These are phyloP conservation scores for Nitzschia sp. DNA, from an alignment of 108 stramenopile genomes.

Conservation along the genomic window DNA sequence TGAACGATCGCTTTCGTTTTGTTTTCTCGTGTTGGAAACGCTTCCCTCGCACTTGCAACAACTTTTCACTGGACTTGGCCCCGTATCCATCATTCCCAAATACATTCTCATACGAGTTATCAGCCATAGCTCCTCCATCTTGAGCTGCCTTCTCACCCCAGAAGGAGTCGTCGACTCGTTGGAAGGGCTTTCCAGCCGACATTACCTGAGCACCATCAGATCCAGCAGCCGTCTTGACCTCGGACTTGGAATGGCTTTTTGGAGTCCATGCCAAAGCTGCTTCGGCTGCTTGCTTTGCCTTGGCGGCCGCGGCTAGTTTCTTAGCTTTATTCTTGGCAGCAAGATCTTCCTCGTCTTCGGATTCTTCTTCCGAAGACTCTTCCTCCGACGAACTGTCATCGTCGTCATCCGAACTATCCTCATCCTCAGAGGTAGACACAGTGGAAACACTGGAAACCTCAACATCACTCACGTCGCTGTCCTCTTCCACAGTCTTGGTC, in stretches of 20 bases:
- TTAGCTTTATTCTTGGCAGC: conserved; percentile 45
- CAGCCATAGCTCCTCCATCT: conserved; percentile 89
- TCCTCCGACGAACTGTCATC: conserved; percentile 33
- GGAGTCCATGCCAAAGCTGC: conserved; percentile 84
- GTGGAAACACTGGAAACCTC: conserved; percentile 88
- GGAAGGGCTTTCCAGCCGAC: conserved; percentile 87
- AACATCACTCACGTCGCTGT: conserved; percentile 78
- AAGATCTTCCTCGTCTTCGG: conserved; percentile 38
- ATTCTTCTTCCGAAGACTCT: conserved; percentile 29
- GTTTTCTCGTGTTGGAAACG: conserved; percentile 99
- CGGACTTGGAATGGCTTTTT: conserved; percentile 49
- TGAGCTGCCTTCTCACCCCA: conserved; percentile 90
- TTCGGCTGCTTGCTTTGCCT: conserved; percentile 77
- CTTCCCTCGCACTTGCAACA: conserved; percentile 93
- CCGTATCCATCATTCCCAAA: conserved; percentile 97
- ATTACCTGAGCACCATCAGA: conserved; percentile 88
- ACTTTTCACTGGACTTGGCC: conserved; percentile 87
- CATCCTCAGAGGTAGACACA: conserved; percentile 56
- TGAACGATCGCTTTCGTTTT: conserved; percentile 94
- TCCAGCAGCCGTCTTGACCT: conserved; percentile 57
- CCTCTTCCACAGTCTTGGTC: conserved; percentile 19
- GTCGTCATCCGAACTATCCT: conserved; percentile 42
- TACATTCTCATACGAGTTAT: conserved; percentile 89
- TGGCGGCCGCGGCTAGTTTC: conserved; percentile 48
- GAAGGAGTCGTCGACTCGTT: conserved; percentile 89